phyloP scores from a whole-genome alignment of 345 rosid species.

The rapeseed (Brassica napus) region DNA sequence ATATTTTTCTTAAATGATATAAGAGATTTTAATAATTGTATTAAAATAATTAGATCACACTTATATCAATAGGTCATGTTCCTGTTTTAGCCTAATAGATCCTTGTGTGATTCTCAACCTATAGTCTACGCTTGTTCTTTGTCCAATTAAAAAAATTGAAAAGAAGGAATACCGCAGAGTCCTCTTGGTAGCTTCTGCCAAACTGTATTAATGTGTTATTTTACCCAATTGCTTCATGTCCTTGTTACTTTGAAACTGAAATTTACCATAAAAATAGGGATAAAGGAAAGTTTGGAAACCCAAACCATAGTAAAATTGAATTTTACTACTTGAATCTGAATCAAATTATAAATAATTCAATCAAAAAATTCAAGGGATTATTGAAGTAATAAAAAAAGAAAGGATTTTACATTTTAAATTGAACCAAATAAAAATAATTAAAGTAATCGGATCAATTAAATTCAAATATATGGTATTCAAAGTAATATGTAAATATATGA shows the following conservation, averaged over 20 bases:
- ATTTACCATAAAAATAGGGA: background rate
- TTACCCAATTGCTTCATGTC: background rate
- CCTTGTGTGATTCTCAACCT: background rate
- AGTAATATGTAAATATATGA: no score
- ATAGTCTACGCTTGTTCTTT: conserved; percentile 8
- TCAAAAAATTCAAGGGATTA: background rate
- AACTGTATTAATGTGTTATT: background rate
- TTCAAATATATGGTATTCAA: no score
- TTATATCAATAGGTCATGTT: no score
- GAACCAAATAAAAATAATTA: no score
- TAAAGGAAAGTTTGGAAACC: background rate
- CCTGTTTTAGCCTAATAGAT: background rate
- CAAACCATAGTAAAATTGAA: background rate
- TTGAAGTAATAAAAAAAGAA: no score
- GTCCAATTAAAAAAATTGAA: background rate
- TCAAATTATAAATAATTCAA: no score
- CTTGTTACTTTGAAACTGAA: background rate
- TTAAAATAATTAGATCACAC: no score
- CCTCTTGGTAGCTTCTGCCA: conserved; percentile 20
- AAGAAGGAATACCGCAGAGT: background rate
- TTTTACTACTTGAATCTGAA: background rate
- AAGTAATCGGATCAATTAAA: no score
- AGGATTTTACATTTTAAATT: no score
- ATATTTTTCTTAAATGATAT: no score
- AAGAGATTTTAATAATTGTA: no score